phyloP scores from a whole-genome alignment of 768 basidiomycete species.

The Amanita thiersii region DNA sequence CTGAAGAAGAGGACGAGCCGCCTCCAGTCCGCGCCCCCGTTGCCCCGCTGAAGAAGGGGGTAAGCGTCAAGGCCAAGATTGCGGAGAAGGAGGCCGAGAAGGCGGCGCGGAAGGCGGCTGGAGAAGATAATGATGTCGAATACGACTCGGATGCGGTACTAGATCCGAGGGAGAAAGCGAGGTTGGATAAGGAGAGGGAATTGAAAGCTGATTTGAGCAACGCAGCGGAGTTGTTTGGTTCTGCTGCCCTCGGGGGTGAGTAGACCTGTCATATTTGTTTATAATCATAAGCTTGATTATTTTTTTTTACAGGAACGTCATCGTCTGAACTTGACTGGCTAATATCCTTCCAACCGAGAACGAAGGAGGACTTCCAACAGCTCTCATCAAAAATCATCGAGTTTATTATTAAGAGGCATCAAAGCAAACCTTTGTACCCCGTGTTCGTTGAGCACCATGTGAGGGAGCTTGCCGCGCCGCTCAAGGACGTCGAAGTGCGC shows the following conservation, averaged over 20 bases:
- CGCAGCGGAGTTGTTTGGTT: slow-evolving; percentile 75
- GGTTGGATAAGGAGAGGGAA: slow-evolving; percentile 72
- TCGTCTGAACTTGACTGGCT: slow-evolving; percentile 62
- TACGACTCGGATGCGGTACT: slow-evolving; percentile 70
- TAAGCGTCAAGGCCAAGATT: slow-evolving; percentile 82
- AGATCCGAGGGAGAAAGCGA: slow-evolving; percentile 73
- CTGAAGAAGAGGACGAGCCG: slow-evolving; percentile 60
- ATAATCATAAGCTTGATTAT: background rate
- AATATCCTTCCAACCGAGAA: slow-evolving; percentile 73
- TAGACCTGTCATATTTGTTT: background rate
- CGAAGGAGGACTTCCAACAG: slow-evolving; percentile 79
- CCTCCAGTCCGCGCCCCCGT: slow-evolving; percentile 35
- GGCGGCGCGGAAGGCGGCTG: slow-evolving; percentile 36
- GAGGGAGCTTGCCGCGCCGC: slow-evolving; percentile 62
- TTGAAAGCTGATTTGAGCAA: slow-evolving; percentile 82
- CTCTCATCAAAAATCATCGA: slow-evolving; percentile 72
- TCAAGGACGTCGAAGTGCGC: slow-evolving; percentile 87
- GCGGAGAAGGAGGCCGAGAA: slow-evolving; percentile 86
- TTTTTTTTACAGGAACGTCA: slow-evolving; percentile 44
- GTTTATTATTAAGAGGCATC: slow-evolving; percentile 68
- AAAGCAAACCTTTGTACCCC: slow-evolving; percentile 75
- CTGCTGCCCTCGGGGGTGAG: slow-evolving; percentile 56
- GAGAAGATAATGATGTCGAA: slow-evolving; percentile 28
- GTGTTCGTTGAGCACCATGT: slow-evolving; percentile 81
- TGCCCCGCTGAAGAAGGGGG: slow-evolving; percentile 85